Evolutionary conservation across 2,329 filamentous ascomycete genomes (phyloP).

Genomic region (Trichophyton rubrum): DNA sequence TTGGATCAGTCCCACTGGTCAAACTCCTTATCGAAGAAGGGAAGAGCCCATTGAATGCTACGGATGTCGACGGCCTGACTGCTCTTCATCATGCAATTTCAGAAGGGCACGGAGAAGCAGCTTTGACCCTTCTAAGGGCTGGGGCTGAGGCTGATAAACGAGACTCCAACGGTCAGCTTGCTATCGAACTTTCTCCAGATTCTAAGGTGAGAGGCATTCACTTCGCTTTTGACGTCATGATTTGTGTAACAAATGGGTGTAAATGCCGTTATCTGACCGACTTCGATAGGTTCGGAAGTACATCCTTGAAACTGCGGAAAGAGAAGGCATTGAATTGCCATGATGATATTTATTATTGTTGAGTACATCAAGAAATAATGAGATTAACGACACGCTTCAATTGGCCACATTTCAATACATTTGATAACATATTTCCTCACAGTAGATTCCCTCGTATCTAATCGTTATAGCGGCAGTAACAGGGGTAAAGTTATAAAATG

Average conservation of each 20-base stretch:
- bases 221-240: neutral
- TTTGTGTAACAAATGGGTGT: neutral
- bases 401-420: neutral
- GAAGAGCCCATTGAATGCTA: slow-evolving; percentile 68
- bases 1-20: slow-evolving; percentile 79
- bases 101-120: slow-evolving; percentile 61
- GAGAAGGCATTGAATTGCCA: slow-evolving; percentile 64
- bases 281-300: slow-evolving; percentile 54
- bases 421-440: neutral
- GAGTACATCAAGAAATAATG: neutral
- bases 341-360: neutral
- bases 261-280: neutral
- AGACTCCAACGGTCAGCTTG: slow-evolving; percentile 55
- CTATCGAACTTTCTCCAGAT: slow-evolving; percentile 77
- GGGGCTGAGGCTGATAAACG: slow-evolving; percentile 73
- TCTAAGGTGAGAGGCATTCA: slow-evolving; percentile 49
- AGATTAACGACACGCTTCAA: neutral
- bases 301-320: slow-evolving; percentile 64
- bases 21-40: slow-evolving; percentile 61
- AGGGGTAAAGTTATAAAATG: neutral
- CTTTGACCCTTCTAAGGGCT: slow-evolving; percentile 66
- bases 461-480: neutral
- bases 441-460: neutral
- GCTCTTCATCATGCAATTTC: slow-evolving; percentile 65
- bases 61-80: slow-evolving; percentile 71